A percentile compares a stretch with the other conserved stretches of the same genome.
These are phyloP conservation scores for Stachybotrys elegans DNA, from an alignment of 2,329 filamentous ascomycete species.

Conservation along the genomic window DNA sequence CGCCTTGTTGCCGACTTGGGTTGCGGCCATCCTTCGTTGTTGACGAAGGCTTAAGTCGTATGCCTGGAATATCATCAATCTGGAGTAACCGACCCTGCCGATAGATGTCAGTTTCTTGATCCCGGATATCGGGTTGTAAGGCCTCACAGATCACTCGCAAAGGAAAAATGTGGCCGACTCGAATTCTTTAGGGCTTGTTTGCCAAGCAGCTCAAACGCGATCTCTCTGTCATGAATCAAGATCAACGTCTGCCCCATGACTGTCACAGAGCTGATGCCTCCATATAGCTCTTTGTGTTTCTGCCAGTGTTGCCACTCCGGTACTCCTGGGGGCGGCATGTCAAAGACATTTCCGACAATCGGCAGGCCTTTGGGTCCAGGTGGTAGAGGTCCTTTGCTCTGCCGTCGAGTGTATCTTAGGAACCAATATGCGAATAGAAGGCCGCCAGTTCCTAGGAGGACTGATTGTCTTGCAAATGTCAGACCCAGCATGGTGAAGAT, in stretches of 20 bases:
- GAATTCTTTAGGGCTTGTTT: neutral
- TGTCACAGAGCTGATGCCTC: neutral
- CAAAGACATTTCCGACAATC: neutral
- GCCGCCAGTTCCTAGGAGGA: too few species aligned
- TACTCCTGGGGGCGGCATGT: neutral
- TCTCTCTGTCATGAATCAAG: neutral
- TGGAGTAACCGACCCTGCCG: neutral
- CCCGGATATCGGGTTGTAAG: conserved; percentile 20
- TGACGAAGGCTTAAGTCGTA: neutral
- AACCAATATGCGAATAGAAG: too few species aligned
- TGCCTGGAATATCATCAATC: too few species aligned
- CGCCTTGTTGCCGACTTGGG: neutral
- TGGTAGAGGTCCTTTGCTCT: too few species aligned
- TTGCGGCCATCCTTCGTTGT: neutral
- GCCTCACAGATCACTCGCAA: neutral
- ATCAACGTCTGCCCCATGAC: neutral
- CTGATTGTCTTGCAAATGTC: too few species aligned
- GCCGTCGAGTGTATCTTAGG: too few species aligned
- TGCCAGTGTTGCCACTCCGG: neutral
- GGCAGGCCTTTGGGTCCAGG: neutral
- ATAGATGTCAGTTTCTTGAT: conserved; percentile 9
- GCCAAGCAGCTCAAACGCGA: neutral
- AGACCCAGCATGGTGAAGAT: too few species aligned
- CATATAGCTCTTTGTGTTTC: conserved; percentile 2
- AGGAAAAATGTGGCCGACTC: neutral